Percentiles rank a stretch among this genome's conserved stretches.
phyloP scores from a whole-genome alignment of 1,284 basidiomycete species.

The Puccinia horiana region DNA sequence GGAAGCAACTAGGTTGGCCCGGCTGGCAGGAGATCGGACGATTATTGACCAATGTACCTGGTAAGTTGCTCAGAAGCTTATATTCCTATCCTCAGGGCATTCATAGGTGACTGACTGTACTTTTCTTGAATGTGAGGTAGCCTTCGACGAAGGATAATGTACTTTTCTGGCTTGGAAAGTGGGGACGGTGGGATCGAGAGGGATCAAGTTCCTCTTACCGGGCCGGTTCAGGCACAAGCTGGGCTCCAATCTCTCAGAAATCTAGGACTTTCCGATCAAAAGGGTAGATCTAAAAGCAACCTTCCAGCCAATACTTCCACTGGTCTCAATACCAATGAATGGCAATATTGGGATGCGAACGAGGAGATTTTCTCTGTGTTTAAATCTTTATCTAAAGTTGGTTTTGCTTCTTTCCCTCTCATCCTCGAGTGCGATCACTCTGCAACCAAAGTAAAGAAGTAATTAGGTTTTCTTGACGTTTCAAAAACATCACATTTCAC shows the following conservation, averaged over 20 bases:
- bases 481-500: neutral
- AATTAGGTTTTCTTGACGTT: neutral
- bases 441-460: neutral
- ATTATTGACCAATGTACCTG: slow-evolving; percentile 45
- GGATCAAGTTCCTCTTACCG: slow-evolving; percentile 6
- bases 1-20: slow-evolving; percentile 42
- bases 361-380: slow-evolving; percentile 42
- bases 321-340: slow-evolving; percentile 27
- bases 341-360: slow-evolving; percentile 43
- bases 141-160: slow-evolving; percentile 17
- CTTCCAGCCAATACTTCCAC: neutral
- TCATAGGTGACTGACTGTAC: neutral
- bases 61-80: neutral
- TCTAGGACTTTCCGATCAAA: slow-evolving; percentile 14
- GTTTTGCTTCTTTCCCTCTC: neutral
- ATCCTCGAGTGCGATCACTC: neutral
- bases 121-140: neutral
- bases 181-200: neutral
- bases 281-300: neutral
- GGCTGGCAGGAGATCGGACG: slow-evolving; percentile 29
- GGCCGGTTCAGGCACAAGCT: slow-evolving; percentile 42
- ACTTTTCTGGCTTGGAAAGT: slow-evolving; percentile 31
- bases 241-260: slow-evolving; percentile 34
- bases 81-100: neutral
- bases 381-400: slow-evolving; percentile 28